Percentiles rank a stretch among this genome's conserved stretches.
Conservation (phyloP, 129 eudicot genomes). For the Helianthus annuus region HanXRQr2.0-SUNRISE NC_035447.2:6846285-6846784, state of each 20-base stretch:
- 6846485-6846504: slow-evolving; percentile 52
- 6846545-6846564: slow-evolving; percentile 76
- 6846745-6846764: too few species aligned
- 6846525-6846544: slow-evolving; percentile 80
- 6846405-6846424: slow-evolving; percentile 30
- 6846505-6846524: slow-evolving; percentile 78
- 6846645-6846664: neutral
- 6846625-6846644: slow-evolving; percentile 32
- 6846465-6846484: slow-evolving; percentile 26
- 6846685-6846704: too few species aligned
- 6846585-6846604: neutral
- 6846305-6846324: slow-evolving; percentile 58
- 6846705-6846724: too few species aligned
- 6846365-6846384: slow-evolving; percentile 59
- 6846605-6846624: slow-evolving; percentile 14
- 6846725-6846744: too few species aligned
- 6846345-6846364: slow-evolving; percentile 32
- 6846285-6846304: slow-evolving; percentile 49
- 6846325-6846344: slow-evolving; percentile 27
- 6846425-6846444: slow-evolving; percentile 47
- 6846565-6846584: neutral
- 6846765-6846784: too few species aligned
- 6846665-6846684: too few species aligned
- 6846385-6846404: slow-evolving; percentile 71
- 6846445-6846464: slow-evolving; percentile 26